A percentile compares a stretch with the other conserved stretches of the same genome.
Conservation (phyloP, 768 basidiomycete species). For the Rhizopogon rudus region DNA sequence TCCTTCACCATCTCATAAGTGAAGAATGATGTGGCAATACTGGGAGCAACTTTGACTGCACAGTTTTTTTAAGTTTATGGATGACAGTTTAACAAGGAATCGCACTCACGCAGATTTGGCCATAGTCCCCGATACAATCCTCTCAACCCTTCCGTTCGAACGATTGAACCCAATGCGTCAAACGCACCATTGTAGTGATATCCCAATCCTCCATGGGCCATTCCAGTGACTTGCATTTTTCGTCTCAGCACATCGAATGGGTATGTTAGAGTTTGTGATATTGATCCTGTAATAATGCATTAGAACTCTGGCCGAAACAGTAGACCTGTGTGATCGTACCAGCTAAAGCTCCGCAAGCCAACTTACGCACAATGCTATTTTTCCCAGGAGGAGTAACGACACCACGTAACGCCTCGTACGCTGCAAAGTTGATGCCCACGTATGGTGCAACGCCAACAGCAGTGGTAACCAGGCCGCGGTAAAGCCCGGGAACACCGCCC, state of each 20-base stretch:
- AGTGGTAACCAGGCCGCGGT: conserved; percentile 82
- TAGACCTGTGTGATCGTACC: conserved; percentile 37
- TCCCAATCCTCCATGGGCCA: conserved; percentile 53
- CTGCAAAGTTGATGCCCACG: conserved; percentile 89
- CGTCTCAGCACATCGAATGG: conserved; percentile 92
- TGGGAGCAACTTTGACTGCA: conserved; percentile 86
- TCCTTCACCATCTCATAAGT: conserved; percentile 70
- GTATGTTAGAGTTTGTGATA: conserved; percentile 93
- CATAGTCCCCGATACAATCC: conserved; percentile 85
- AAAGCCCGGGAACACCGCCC: conserved; percentile 82
- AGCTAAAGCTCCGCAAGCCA: conserved; percentile 83
- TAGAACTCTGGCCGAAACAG: conserved; percentile 4
- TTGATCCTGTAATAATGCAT: conserved; percentile 48
- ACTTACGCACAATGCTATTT: conserved; percentile 59
- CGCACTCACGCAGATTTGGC: conserved; percentile 77
- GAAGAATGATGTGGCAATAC: conserved; percentile 84
- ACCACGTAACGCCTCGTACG: conserved; percentile 80
- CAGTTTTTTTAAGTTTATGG: conserved; percentile 6
- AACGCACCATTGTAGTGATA: conserved; percentile 77
- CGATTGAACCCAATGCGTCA: conserved; percentile 66
- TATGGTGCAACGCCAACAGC: conserved; percentile 89
- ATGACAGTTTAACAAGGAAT: conserved; percentile 5
- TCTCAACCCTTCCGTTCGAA: conserved; percentile 66
- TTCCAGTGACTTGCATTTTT: conserved; percentile 93
- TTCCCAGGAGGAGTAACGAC: conserved; percentile 80